Percentiles rank a stretch among this genome's conserved stretches.
These are phyloP conservation scores for Stagonosporopsis cucurbitacearum DNA, from an alignment of 2,329 filamentous ascomycete genomes.

Conservation along the genomic window DNA sequence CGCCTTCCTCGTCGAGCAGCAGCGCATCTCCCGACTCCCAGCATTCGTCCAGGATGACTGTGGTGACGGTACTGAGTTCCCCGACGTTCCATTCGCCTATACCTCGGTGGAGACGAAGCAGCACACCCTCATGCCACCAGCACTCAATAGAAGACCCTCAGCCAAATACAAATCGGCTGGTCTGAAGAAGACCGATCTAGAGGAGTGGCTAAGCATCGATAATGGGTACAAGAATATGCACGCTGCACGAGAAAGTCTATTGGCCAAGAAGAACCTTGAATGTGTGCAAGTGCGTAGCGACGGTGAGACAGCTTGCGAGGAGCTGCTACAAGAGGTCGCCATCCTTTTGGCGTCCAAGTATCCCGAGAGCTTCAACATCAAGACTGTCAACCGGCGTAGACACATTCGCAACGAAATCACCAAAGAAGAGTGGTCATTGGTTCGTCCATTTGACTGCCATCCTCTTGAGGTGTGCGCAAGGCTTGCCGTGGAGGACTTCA, in stretches of 20 bases:
- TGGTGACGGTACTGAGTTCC: slow-evolving; percentile 38
- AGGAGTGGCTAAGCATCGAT: slow-evolving; percentile 59
- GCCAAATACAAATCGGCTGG: slow-evolving; percentile 43
- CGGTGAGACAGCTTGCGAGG: slow-evolving; percentile 55
- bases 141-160: not conserved
- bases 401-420: slow-evolving; percentile 53
- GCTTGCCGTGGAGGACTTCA: slow-evolving; percentile 61
- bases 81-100: slow-evolving; percentile 26
- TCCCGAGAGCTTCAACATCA: slow-evolving; percentile 51
- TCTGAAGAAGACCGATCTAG: slow-evolving; percentile 53
- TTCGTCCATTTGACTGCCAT: slow-evolving; percentile 44
- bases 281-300: slow-evolving; percentile 56
- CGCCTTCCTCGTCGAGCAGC: slow-evolving; percentile 29
- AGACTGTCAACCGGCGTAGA: slow-evolving; percentile 15
- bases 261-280: slow-evolving; percentile 48
- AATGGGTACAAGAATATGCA: slow-evolving; percentile 55
- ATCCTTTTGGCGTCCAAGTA: slow-evolving; percentile 55
- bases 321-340: slow-evolving; percentile 56
- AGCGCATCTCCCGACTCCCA: slow-evolving; percentile 33
- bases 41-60: slow-evolving; percentile 42
- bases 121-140: not conserved
- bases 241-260: slow-evolving; percentile 50
- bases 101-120: slow-evolving; percentile 13
- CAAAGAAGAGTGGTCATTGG: slow-evolving; percentile 52
- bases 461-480: slow-evolving; percentile 60